Conservation (phyloP, 1,284 basidiomycete genomes). For the Cutaneotrichosporon cavernicola region DNA sequence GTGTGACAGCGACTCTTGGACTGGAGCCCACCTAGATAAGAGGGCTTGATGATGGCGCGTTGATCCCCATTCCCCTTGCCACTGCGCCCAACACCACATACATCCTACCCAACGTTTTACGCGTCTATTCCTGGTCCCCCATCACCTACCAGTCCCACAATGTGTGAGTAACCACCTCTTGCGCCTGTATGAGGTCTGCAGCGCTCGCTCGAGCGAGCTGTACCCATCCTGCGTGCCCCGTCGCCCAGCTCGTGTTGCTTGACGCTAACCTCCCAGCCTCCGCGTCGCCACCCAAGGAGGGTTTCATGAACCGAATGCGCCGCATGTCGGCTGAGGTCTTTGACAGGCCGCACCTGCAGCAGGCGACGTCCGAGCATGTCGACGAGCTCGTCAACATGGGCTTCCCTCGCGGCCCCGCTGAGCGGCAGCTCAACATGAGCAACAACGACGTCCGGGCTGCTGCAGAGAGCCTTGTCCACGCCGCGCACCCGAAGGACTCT, state of each 20-base stretch:
- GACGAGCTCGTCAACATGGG: slow-evolving; percentile 24
- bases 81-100: neutral
- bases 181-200: neutral
- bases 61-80: neutral
- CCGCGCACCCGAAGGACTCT: slow-evolving; percentile 28
- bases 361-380: slow-evolving; percentile 11
- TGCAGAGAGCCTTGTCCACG: slow-evolving; percentile 25
- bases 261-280: neutral
- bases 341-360: neutral
- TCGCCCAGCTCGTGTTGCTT: neutral
- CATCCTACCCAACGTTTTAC: neutral
- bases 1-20: neutral
- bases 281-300: slow-evolving; percentile 7
- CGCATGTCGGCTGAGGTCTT: slow-evolving; percentile 16
- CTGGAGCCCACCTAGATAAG: slow-evolving; percentile 1
- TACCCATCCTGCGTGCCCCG: neutral
- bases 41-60: neutral
- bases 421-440: slow-evolving; percentile 17
- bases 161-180: neutral
- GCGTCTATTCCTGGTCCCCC: neutral
- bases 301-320: slow-evolving; percentile 18
- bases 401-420: slow-evolving; percentile 19
- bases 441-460: slow-evolving; percentile 15
- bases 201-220: neutral
- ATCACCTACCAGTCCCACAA: neutral